These are phyloP conservation scores for Aphanomyces astaci DNA, from an alignment of 352 stramenopile species.

Conservation along the genomic window DNA sequence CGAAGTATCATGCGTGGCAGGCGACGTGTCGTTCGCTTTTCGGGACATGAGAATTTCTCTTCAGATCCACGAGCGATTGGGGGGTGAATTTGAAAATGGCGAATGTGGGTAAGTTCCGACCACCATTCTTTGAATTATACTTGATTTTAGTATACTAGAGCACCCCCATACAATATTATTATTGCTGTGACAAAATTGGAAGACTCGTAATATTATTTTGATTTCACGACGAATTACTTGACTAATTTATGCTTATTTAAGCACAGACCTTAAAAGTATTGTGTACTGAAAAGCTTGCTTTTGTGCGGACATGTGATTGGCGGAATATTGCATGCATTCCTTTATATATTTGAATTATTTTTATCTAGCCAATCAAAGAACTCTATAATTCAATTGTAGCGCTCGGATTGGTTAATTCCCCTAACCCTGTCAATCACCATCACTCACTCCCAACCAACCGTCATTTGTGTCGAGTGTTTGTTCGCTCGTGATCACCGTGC, in stretches of 20 bases:
- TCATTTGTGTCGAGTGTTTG: background rate
- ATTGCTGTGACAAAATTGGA: no score
- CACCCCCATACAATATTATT: background rate
- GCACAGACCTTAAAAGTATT: no score
- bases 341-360: background rate
- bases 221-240: background rate
- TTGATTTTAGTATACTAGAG: constrained; percentile 11
- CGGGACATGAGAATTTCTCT: constrained; percentile 1
- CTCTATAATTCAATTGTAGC: background rate
- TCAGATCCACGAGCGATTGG: background rate
- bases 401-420: background rate
- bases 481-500: background rate
- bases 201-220: background rate
- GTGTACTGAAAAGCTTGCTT: background rate
- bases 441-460: background rate
- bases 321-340: constrained; percentile 4
- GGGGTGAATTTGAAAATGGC: constrained; percentile 19
- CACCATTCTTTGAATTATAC: constrained; percentile 20
- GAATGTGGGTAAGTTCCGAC: constrained; percentile 19
- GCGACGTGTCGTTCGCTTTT: background rate
- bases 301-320: background rate
- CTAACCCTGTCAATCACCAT: background rate
- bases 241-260: no score
- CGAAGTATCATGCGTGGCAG: background rate
- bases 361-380: background rate